Conservation (phyloP, 164 flowering plant genomes). For the Aristolochia contorta region DNA sequence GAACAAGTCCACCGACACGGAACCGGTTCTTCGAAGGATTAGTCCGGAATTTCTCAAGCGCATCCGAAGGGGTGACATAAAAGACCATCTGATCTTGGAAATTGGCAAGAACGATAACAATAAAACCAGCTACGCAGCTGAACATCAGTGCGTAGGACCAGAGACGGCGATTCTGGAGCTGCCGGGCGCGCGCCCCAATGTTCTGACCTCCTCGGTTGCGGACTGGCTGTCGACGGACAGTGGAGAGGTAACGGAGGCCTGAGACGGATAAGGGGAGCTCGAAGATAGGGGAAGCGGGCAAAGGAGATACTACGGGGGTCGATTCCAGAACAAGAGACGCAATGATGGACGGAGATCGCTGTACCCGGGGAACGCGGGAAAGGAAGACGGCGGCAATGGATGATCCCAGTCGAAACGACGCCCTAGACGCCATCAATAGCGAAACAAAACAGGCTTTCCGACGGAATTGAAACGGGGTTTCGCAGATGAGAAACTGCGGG, state of each 20-base stretch:
- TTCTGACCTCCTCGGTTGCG: conserved; percentile 34
- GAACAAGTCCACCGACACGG: conserved; percentile 76
- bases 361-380: neutral
- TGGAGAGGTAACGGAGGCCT: conserved; percentile 41
- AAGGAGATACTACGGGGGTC: neutral
- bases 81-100: conserved; percentile 83
- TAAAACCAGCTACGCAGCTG: conserved; percentile 69
- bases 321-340: neutral
- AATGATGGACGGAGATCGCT: neutral
- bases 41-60: conserved; percentile 38
- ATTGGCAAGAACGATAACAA: conserved; percentile 51
- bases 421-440: neutral
- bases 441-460: neutral
- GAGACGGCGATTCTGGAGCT: conserved; percentile 75
- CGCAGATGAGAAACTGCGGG: no score
- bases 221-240: conserved; percentile 32
- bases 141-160: conserved; percentile 81
- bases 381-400: neutral
- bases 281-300: neutral
- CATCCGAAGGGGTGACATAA: conserved; percentile 80
- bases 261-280: conserved; percentile 2
- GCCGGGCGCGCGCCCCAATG: conserved; percentile 78
- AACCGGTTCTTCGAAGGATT: conserved; percentile 57
- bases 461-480: no score
- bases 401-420: neutral